phyloP scores from a whole-genome alignment of 805 yeast species.

The Debaryomyces hansenii region DNA sequence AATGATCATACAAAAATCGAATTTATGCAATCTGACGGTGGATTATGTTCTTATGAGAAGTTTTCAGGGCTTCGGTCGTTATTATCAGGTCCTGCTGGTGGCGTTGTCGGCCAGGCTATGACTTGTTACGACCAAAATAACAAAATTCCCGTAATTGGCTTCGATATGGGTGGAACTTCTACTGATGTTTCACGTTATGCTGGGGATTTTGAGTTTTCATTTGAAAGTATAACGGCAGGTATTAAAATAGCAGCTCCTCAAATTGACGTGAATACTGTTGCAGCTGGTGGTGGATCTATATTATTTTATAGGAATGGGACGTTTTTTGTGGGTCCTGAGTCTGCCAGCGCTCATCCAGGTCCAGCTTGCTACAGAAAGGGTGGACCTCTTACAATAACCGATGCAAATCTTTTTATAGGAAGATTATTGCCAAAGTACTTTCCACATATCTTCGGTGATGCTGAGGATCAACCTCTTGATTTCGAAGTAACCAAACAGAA shows the following conservation, averaged over 20 bases:
- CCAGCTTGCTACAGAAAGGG: constrained; percentile 85
- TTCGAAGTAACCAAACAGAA: constrained; percentile 47
- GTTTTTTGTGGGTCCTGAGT: constrained; percentile 81
- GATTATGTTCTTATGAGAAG: constrained; percentile 14
- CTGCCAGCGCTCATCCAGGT: constrained; percentile 86
- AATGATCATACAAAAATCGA: constrained; percentile 21
- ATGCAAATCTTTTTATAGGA: constrained; percentile 75
- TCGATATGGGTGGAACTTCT: constrained; percentile 92
- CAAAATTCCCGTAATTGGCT: constrained; percentile 67
- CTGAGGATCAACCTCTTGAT: constrained; percentile 72
- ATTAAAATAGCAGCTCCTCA: constrained; percentile 84
- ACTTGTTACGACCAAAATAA: constrained; percentile 35
- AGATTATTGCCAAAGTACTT: constrained; percentile 71
- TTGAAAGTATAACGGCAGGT: constrained; percentile 83
- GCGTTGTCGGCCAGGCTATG: constrained; percentile 20
- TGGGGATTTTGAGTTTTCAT: constrained; percentile 73
- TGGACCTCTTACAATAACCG: constrained; percentile 78
- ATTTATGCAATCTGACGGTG: constrained; percentile 22
- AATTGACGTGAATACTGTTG: constrained; percentile 47
- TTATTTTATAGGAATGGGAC: constrained; percentile 21
- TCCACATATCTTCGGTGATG: constrained; percentile 81
- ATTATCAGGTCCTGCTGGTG: constrained; percentile 24
- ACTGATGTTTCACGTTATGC: constrained; percentile 78
- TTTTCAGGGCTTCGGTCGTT: constrained; percentile 18
- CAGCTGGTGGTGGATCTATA: constrained; percentile 40